These are phyloP conservation scores for Cercospora canescens DNA, from an alignment of 2,329 filamentous ascomycete species.

Conservation along the genomic window DNA sequence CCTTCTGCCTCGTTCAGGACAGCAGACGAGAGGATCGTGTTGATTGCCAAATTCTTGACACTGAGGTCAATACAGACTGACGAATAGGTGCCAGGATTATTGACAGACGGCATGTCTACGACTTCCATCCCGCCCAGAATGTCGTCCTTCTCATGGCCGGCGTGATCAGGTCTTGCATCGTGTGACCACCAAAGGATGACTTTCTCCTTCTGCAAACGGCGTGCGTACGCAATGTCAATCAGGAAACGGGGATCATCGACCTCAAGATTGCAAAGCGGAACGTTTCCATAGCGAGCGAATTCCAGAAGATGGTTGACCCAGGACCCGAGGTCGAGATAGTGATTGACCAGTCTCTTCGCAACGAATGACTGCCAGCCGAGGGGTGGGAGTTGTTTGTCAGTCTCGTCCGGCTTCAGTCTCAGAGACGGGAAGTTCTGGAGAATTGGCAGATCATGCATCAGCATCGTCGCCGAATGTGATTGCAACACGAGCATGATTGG, in stretches of 20 bases:
- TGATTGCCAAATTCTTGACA: slow-evolving; percentile 92
- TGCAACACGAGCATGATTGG: slow-evolving; percentile 87
- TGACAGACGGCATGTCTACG: slow-evolving; percentile 81
- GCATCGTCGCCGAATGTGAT: slow-evolving; percentile 76
- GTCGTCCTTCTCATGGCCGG: slow-evolving; percentile 92
- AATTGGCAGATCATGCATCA: slow-evolving; percentile 82
- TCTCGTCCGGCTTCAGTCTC: slow-evolving; percentile 75
- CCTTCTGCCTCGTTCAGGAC: slow-evolving; percentile 96
- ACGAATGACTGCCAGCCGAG: slow-evolving; percentile 92
- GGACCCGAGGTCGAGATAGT: slow-evolving; percentile 88
- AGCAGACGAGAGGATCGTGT: slow-evolving; percentile 94
- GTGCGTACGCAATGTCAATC: slow-evolving; percentile 93
- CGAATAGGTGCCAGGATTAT: slow-evolving; percentile 89
- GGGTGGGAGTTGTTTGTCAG: slow-evolving; percentile 84
- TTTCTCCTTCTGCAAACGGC: slow-evolving; percentile 84
- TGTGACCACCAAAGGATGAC: slow-evolving; percentile 97
- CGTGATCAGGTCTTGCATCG: slow-evolving; percentile 85
- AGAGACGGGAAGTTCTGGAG: slow-evolving; percentile 83
- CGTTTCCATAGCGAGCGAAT: slow-evolving; percentile 86
- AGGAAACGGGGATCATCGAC: slow-evolving; percentile 90
- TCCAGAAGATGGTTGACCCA: slow-evolving; percentile 90
- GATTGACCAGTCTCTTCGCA: slow-evolving; percentile 79
- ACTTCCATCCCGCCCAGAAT: slow-evolving; percentile 81
- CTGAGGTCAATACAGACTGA: slow-evolving; percentile 96
- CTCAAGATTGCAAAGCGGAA: slow-evolving; percentile 93